Base-by-base conservation (phyloP, 768 basidiomycete genomes). In the Lactarius indigo region DNA sequence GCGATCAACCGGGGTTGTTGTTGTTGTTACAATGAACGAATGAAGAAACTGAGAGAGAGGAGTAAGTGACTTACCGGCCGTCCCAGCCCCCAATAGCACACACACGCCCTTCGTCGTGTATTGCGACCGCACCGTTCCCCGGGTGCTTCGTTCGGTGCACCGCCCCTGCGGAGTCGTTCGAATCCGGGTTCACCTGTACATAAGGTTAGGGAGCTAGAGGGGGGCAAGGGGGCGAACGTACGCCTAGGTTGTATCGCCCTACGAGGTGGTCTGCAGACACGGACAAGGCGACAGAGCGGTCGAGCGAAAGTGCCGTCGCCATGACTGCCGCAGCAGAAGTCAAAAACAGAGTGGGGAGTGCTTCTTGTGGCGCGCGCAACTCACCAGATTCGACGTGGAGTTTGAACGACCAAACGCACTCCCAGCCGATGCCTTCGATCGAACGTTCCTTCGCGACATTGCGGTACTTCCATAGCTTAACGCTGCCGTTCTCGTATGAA, bases 81-180 rank as follows among this genome's bases (percentile, higher is more conserved):
- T 98, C 95, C 96, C 96, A 98, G 0, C 95, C 94, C 2, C 90
- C 96, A 2, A 95, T 80, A 0, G 94, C 95, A 71, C 94, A 90
- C 0, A 98, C 85, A 26, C 84, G 83, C 0, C 88, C 92, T 69
- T 91, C 88, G 41, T 85, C 82, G 6, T 87, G 85, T 15, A 97
- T 85, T 3, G 88, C 84, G n/a, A 98, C 76, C 8, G 85, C 83
- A 0, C 84, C 83, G 72, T 94, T 94, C 3, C 95, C 94, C 0
- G 92, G 86, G 68, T 92, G 82, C 72, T 89, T 94, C 26, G 87
- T 94, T 55, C 85, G 79, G 69, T 85, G 76, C 18, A 81, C 72
- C 28, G 73, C 74, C 54, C 81, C 76, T 2, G 74, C 70, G 2
- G 74, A 15, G 63, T 61, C 54, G 57, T 54, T 50, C 37, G 61